phyloP scores from a whole-genome alignment of 1,284 basidiomycete species.

The Vanrija sp. region DNA sequence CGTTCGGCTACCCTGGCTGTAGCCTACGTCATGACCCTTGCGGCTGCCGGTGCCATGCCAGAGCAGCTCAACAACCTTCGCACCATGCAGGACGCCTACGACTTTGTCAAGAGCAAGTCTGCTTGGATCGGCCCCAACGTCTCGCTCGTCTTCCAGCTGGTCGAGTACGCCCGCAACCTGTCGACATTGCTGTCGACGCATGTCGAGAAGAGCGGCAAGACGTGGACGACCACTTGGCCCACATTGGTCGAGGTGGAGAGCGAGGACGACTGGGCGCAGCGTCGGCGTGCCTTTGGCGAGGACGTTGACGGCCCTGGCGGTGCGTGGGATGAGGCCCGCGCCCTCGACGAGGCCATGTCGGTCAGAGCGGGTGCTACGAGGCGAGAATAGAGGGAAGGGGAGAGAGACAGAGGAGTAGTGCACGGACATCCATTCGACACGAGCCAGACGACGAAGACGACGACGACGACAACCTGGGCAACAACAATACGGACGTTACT shows the following conservation, averaged over 20 bases:
- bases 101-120: slow-evolving; percentile 83
- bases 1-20: slow-evolving; percentile 89
- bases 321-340: slow-evolving; percentile 30
- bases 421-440: no score
- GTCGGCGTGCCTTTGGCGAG: slow-evolving; percentile 63
- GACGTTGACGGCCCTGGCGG: slow-evolving; percentile 37
- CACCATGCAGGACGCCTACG: slow-evolving; percentile 88
- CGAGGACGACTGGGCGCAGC: slow-evolving; percentile 78
- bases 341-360: slow-evolving; percentile 37
- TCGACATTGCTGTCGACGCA: slow-evolving; percentile 58
- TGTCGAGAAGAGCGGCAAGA: slow-evolving; percentile 4
- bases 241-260: slow-evolving; percentile 57
- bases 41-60: slow-evolving; percentile 63
- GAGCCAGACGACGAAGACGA: no score
- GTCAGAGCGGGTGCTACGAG: slow-evolving; percentile 5
- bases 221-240: slow-evolving; percentile 31
- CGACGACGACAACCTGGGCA: no score
- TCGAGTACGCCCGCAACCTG: slow-evolving; percentile 85
- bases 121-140: slow-evolving; percentile 90
- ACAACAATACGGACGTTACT: no score
- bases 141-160: slow-evolving; percentile 94
- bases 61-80: slow-evolving; percentile 66
- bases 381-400: background rate
- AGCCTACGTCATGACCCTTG: slow-evolving; percentile 91
- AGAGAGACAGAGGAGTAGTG: no score